Evolutionary conservation across 2,329 filamentous ascomycete genomes (phyloP), one percentile per base, ranked within the genome.

Genomic region (Alternaria consortialis): DNA sequence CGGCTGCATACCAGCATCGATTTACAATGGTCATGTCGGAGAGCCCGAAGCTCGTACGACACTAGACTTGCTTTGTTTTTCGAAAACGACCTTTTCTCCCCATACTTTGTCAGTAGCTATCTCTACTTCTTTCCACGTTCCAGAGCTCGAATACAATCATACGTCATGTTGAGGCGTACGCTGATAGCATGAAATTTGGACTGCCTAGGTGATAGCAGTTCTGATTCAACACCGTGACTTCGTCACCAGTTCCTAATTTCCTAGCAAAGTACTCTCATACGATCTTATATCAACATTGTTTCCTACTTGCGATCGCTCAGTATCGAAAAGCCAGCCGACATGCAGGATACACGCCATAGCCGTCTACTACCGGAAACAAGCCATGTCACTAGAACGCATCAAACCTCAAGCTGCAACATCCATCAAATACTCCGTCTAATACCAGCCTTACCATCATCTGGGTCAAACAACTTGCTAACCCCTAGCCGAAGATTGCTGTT

Each of bases 31-130:
- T 48, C 20, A 20, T 34, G 29, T 48, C 17, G 29, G 37, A 39
- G 37, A 48, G 29, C 29, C 44, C 44, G 44, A 48, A 31, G 29
- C 44, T 48, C 44, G 44, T 48, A 48, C 44, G 44, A 48, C 44
- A 48, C 44, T 48, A 48, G 12, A 34, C 31, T 48, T 48, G 17
- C 39, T 23, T 34, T 7, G 20, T 32, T 20, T 23, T 23, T 32
- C 29, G 23, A 43, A 20, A 25, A 43, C 9, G 23, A 43, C 20
- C 1, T 2, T 17, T 34, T 25, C 8, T 47, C 17, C 44, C 46
- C 12, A 36, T 48, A 48, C 17, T 25, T 25, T 25, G 5, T 13
- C 12, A 3, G 9, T 25, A 23, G 20, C 12, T 25, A 7, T 25
- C 9, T 1, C 15, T 37, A 15, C 15, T 12, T 11, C 7, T 23